These are phyloP conservation scores for Apiosordaria backusii DNA, from an alignment of 495 filamentous ascomycete genomes.

Conservation along the genomic window DNA sequence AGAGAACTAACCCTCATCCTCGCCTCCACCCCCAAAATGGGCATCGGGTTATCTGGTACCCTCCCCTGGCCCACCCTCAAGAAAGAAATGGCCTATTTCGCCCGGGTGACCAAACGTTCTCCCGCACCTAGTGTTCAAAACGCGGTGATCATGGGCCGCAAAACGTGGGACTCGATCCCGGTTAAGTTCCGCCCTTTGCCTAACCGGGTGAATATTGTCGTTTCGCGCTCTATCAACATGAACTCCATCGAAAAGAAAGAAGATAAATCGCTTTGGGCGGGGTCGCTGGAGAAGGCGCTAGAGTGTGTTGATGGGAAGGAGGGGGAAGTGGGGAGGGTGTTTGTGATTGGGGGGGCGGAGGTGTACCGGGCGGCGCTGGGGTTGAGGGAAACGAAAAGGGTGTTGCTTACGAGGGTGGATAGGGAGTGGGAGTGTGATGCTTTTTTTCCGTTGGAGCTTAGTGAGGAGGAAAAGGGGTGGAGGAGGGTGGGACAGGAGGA, in stretches of 20 bases:
- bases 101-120: constrained; percentile 73
- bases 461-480: constrained; percentile 42
- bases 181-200: constrained; percentile 70
- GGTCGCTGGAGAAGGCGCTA: constrained; percentile 59
- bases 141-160: constrained; percentile 93
- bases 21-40: constrained; percentile 71
- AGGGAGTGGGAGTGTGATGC: constrained; percentile 83
- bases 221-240: constrained; percentile 47
- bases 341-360: constrained; percentile 86
- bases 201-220: constrained; percentile 71
- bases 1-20: constrained; percentile 69
- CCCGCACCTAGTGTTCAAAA: constrained; percentile 43
- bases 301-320: constrained; percentile 21
- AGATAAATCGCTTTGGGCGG: constrained; percentile 28
- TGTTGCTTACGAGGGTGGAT: constrained; percentile 62
- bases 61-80: constrained; percentile 88
- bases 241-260: not conserved
- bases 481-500: constrained; percentile 44
- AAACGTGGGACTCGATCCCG: constrained; percentile 90
- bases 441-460: constrained; percentile 66
- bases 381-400: constrained; percentile 43
- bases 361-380: constrained; percentile 70
- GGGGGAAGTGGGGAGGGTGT: constrained; percentile 52
- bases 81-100: constrained; percentile 91
- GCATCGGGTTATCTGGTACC: constrained; percentile 75